These are phyloP conservation scores for Cupressus sempervirens DNA, from an alignment of 75 land plant species.

Conservation along the genomic window DNA sequence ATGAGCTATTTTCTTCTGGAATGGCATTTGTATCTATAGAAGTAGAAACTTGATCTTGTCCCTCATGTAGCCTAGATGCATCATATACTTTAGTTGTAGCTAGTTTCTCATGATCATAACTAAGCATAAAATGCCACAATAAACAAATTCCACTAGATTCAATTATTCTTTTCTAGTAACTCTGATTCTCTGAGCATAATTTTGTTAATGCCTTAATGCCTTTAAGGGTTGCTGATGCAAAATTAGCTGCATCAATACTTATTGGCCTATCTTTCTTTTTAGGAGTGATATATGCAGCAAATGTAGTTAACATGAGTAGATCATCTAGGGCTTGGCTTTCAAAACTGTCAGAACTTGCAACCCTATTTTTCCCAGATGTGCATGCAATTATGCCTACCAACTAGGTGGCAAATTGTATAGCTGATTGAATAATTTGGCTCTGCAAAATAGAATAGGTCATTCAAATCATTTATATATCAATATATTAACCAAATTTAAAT, in stretches of 20 bases:
- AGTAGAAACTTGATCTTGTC: constrained; percentile 23
- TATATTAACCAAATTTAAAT: no score
- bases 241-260: constrained; percentile 61
- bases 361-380: constrained; percentile 32
- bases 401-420: no score
- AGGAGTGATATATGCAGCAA: constrained; percentile 36
- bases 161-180: constrained; percentile 43
- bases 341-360: constrained; percentile 27
- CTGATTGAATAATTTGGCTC: no score
- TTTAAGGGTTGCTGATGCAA: constrained; percentile 67
- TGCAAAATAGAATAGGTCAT: no score
- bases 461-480: no score
- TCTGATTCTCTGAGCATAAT: constrained; percentile 64
- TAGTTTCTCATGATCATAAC: constrained; percentile 82
- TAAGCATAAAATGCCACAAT: no score
- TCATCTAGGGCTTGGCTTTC: constrained; percentile 47
- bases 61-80: constrained; percentile 45
- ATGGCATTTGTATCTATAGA: constrained; percentile 24
- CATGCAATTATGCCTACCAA: no score
- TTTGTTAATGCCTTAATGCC: constrained; percentile 90
- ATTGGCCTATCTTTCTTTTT: constrained; percentile 27
- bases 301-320: constrained; percentile 63
- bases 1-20: constrained; percentile 19
- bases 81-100: constrained; percentile 62
- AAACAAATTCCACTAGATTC: no score